Evolutionary conservation across 495 filamentous ascomycete species (phyloP), one percentile per base, ranked within the genome.

Genomic region (Tuber microsphaerosporum): DNA sequence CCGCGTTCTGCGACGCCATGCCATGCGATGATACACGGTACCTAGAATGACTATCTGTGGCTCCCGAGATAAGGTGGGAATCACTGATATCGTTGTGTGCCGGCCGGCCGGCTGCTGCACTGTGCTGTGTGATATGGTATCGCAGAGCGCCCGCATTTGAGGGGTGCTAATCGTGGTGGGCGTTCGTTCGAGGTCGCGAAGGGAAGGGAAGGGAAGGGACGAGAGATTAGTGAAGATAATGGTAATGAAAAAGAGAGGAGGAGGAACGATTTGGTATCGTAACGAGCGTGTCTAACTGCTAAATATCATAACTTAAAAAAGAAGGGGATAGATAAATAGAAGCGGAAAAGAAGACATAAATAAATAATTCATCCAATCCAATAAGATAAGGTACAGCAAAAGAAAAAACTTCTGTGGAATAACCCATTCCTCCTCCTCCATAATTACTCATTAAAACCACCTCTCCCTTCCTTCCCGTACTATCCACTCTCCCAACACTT

Each of bases 381-480:
- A 72, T 56, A 26, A 42, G 12, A 14, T 75, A 46, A 46, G 17
- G 19, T 46, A 43, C 42, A n/a, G 2, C 19, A 9, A 51, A 61
- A 31, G 14, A 31, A 16, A 31, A 65, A 31, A 31, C 2, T 2
- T 26, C 26, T 19, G 75, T 19, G 31, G 65, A 44, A 17, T 51
- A 26, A 42, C 70, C 41, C 61, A 26, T 2, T 37, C 31, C 41
- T 26, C n/a, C n/a, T 37, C 31, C 41, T 48, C 70, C n/a, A 42
- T 39, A 17, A 61, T 70, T 37, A 75, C 70, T 10, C 68, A 41
- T 69, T 48, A 72, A 72, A 56, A 48, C 34, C 71, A 41, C 26
- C 8, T 61, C 4, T 61, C 39, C 16, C 34, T 37, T 2, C 34
- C 34, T 51, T 17, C 39, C 10, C 48, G 19, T 19, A n/a, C 46